These are phyloP conservation scores for Dictyophora rubrovolvata DNA, from an alignment of 768 basidiomycete species.

Conservation along the genomic window DNA sequence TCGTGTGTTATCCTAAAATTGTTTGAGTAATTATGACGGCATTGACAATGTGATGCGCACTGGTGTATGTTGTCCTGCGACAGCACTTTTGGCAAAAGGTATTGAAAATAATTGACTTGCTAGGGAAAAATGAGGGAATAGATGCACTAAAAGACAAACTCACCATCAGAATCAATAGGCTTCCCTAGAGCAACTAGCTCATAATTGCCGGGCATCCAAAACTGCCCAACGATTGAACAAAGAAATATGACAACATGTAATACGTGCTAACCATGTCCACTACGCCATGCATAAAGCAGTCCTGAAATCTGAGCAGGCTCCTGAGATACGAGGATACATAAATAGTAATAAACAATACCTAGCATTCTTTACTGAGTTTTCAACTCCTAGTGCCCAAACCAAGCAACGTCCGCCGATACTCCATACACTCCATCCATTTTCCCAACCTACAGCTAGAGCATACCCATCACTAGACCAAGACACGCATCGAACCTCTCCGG, in stretches of 20 bases:
- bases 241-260: background rate
- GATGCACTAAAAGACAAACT: slow-evolving; percentile 10
- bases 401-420: slow-evolving; percentile 83
- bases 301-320: slow-evolving; percentile 43
- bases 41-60: slow-evolving; percentile 32
- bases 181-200: slow-evolving; percentile 73
- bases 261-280: slow-evolving; percentile 48
- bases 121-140: slow-evolving; percentile 18
- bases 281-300: slow-evolving; percentile 79
- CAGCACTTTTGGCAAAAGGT: slow-evolving; percentile 92
- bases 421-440: slow-evolving; percentile 82
- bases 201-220: slow-evolving; percentile 90
- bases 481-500: slow-evolving; percentile 55
- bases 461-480: slow-evolving; percentile 97
- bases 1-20: slow-evolving; percentile 77
- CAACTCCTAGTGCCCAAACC: slow-evolving; percentile 64
- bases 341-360: slow-evolving; percentile 22
- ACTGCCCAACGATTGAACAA: slow-evolving; percentile 34
- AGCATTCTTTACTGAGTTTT: slow-evolving; percentile 46
- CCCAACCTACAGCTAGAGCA: slow-evolving; percentile 88
- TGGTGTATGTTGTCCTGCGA: slow-evolving; percentile 83
- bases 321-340: slow-evolving; percentile 2
- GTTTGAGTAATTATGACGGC: background rate
- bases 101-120: slow-evolving; percentile 73
- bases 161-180: slow-evolving; percentile 37